Evolutionary conservation across 2,329 filamentous ascomycete genomes (phyloP), one percentile per base, ranked within the genome.

Genomic region (Sporothrix dimorphospora): DNA sequence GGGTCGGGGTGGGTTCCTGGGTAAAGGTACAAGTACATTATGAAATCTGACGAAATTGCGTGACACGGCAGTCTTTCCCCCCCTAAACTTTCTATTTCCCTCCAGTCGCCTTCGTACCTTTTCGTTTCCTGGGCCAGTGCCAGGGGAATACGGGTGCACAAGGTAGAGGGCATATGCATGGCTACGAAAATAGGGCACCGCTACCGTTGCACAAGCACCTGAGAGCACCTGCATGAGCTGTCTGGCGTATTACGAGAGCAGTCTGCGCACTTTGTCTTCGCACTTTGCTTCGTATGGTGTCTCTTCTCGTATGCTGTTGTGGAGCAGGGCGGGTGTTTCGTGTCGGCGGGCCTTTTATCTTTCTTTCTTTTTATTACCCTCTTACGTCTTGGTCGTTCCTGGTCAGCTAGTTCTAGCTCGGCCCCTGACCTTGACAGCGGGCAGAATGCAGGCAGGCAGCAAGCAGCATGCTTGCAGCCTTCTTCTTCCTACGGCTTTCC

Each of bases 231-330:
- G 47, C 65, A 68, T 53, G 65, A 65, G 21, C 27, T 24, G 42
- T 12, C 42, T 49, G n/a, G 19, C 12, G 16, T 5, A 16, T 14
- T 9, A 63, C 4, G 5, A 34, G 27, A 57, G 16, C 53, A 57
- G 24, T 34, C 27, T n/a, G 53, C 27, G n/a, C 27, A 19, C 1
- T 66, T 47, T 45, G 19, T n/a, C n/a, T 47, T 66, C 14, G 19
- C 47, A 19, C n/a, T 66, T 47, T 45, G 19, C n/a, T 47, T 66
- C 14, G 19, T 66, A 19, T 66, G 27, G 14, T 14, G 47, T 40
- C 45, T 42, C 42, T n/a, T 30, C 66, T 69, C 66, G 66, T 69
- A 69, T 69, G 66, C 66, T 69, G 66, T 14, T 55, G 66, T 69
- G 66, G 34, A 45, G 1, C 66, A 11, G 34, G 11, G n/a, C n/a